Evolutionary conservation across 768 basidiomycete species (phyloP), one percentile per base, ranked within the genome.

Genomic region (Arthromyces matolae): DNA sequence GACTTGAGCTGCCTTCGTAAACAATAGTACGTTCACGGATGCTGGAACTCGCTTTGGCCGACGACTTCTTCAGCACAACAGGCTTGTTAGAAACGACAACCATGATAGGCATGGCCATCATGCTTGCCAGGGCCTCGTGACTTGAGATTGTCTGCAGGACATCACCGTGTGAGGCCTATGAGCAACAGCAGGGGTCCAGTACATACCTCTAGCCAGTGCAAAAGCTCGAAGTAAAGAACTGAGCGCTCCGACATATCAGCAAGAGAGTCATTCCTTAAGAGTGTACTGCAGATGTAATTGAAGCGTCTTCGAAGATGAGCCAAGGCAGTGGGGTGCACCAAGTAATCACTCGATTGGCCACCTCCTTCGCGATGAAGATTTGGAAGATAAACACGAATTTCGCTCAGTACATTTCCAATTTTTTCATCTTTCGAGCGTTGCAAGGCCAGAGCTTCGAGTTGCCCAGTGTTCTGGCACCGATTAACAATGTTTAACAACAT

Each of bases 41-140:
- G 7, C 76, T 71, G 13, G 75, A 66, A 51, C 70, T 72, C 38
- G 69, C 65, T 42, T 67, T 72, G 4, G 68, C 59, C 18, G 69
- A 59, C 6, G 67, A 61, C 56, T 74, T 79, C 71, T 79, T 83
- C n/a, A 79, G 70, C 3, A 72, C 71, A n/a, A 82, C 69, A 5
- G 76, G 70, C 61, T 86, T 86, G 42, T 82, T 76, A 16, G 85
- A 85, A 4, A 77, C 72, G 16, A 82, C 79, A n/a, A 83, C 82
- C 92, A 93, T 93, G 61, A 90, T 91, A 5, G 93, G 92, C 91
- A 94, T 95, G 1, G 90, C 92, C 82, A 95, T 90, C 87, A 94
- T 93, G 51, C 88, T 90, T 13, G 91, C 91, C 32, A 96, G 68
- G 5, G 91, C 87, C 72, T 95, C 94, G 53, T 96, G 93, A 55